phyloP scores from a whole-genome alignment of 225 moss, liverwort and hornwort species.

The Neckera pumila region DNA sequence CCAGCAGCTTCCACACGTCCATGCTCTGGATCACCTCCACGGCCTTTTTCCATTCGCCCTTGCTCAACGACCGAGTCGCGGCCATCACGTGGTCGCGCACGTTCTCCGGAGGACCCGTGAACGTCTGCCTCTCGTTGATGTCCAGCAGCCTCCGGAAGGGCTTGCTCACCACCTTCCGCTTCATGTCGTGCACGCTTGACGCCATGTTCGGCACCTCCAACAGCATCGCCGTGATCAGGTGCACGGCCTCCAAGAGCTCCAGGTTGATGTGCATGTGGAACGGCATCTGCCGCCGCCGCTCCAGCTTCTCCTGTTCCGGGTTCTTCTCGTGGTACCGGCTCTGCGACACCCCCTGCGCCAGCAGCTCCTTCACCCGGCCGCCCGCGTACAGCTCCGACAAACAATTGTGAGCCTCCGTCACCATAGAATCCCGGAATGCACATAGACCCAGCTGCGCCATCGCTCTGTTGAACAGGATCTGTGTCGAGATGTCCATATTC shows the following conservation, averaged over 20 bases:
- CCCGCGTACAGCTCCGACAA: constrained; percentile 87
- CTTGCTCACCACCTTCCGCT: constrained; percentile 95
- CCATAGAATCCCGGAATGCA: constrained; percentile 73
- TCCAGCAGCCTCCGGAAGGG: constrained; percentile 81
- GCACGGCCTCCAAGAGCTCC: constrained; percentile 93
- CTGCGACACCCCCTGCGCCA: constrained; percentile 94
- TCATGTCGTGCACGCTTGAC: constrained; percentile 84
- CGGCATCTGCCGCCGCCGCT: constrained; percentile 93
- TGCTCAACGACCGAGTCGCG: constrained; percentile 67
- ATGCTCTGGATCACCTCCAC: constrained; percentile 79
- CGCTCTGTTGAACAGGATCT: constrained; percentile 87
- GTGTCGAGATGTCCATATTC: constrained; percentile 96
- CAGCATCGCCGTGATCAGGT: constrained; percentile 88
- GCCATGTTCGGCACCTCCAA: constrained; percentile 98
- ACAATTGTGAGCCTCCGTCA: constrained; percentile 77
- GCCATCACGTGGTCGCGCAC: constrained; percentile 98
- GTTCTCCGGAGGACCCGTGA: constrained; percentile 96
- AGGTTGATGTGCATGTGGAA: constrained; percentile 99
- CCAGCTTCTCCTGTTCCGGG: constrained; percentile 96
- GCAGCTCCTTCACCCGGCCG: constrained; percentile 82
- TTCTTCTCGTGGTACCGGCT: constrained; percentile 99
- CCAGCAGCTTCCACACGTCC: constrained; percentile 89
- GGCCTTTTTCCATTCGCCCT: constrained; percentile 81
- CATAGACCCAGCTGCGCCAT: constrained; percentile 96
- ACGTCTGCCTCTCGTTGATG: constrained; percentile 92